Evolutionary conservation across 2,329 filamentous ascomycete genomes (phyloP).

Genomic region (Biscogniauxia marginata): DNA sequence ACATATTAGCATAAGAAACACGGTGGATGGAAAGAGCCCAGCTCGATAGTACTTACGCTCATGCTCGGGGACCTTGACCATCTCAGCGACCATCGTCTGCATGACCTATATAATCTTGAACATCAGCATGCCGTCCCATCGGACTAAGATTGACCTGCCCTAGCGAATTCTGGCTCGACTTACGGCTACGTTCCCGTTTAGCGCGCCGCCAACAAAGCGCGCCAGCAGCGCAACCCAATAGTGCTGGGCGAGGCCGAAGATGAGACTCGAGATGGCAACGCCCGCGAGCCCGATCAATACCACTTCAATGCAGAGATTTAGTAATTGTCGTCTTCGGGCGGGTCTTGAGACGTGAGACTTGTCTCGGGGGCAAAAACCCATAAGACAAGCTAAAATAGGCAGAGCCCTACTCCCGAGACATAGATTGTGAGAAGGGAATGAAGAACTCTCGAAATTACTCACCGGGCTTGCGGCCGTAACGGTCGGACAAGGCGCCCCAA

Average conservation of each 20-base stretch:
- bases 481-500: conserved; percentile 42
- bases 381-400: too few species aligned
- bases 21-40: neutral
- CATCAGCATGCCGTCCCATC: too few species aligned
- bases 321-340: too few species aligned
- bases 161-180: too few species aligned
- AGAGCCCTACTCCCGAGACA: too few species aligned
- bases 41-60: conserved; percentile 31
- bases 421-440: too few species aligned
- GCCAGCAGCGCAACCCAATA: conserved; percentile 45
- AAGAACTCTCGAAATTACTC: too few species aligned
- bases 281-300: conserved; percentile 36
- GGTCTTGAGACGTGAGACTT: too few species aligned
- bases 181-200: conserved; percentile 41
- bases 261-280: conserved; percentile 39
- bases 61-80: conserved; percentile 42
- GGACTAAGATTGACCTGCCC: too few species aligned
- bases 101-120: conserved; percentile 38
- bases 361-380: too few species aligned
- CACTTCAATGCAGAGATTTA: too few species aligned
- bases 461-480: conserved; percentile 39
- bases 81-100: conserved; percentile 43
- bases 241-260: conserved; percentile 40
- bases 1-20: too few species aligned
- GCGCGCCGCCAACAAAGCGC: conserved; percentile 38